Evolutionary conservation across 257 asterid species (phyloP).

Genomic region (Nicotiana obtusifolia): DNA sequence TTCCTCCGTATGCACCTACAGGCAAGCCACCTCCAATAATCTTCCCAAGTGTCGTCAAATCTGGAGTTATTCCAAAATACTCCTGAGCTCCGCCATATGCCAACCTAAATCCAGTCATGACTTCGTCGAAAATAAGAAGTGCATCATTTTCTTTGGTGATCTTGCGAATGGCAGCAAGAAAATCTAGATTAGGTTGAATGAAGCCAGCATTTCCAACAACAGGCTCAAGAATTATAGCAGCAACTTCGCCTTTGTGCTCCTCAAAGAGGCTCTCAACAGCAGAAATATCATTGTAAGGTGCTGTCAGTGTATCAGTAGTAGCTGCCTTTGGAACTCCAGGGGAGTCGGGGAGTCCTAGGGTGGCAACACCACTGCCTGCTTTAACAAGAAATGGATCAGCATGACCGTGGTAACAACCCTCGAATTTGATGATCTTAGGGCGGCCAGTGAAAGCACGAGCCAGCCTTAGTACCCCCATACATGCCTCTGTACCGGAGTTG

Average conservation of each 20-base stretch:
- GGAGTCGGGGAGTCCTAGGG: constrained; percentile 94
- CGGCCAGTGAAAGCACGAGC: constrained; percentile 95
- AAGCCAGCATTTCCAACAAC: constrained; percentile 98
- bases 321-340: constrained; percentile 97
- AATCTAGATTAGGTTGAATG: constrained; percentile 69
- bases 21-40: constrained; percentile 98
- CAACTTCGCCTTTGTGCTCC: constrained; percentile 67
- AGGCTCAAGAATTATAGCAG: constrained; percentile 83
- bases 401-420: constrained; percentile 99
- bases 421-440: constrained; percentile 78
- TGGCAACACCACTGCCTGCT: constrained; percentile 99
- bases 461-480: constrained; percentile 90
- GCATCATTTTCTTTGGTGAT: constrained; percentile 59
- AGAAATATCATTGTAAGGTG: constrained; percentile 74
- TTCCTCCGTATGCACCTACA: constrained; percentile 98
- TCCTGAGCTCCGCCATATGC: constrained; percentile 99
- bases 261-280: constrained; percentile 63
- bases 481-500: constrained; percentile 99
- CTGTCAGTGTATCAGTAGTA: constrained; percentile 58
- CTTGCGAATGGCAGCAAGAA: constrained; percentile 49
- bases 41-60: constrained; percentile 95
- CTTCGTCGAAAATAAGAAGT: constrained; percentile 88
- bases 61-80: constrained; percentile 85
- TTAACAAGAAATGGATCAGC: constrained; percentile 97
- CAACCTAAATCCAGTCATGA: constrained; percentile 89